Evolutionary conservation across 2,329 filamentous ascomycete species (phyloP).

Genomic region (Pseudogymnoascus sp.): DNA sequence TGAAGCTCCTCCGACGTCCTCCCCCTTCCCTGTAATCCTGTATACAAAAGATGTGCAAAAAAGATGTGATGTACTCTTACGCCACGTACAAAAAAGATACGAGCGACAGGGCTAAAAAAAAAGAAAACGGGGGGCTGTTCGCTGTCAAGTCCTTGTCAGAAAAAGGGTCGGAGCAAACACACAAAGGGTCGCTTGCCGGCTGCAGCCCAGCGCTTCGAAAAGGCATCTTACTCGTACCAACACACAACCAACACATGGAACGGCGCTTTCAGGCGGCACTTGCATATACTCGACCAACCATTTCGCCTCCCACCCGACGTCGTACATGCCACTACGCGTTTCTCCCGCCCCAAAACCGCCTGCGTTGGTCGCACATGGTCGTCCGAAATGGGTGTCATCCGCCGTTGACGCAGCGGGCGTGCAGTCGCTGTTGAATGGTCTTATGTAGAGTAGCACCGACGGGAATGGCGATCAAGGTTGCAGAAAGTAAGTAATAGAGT

Average conservation of each 20-base stretch:
- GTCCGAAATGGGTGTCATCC: neutral
- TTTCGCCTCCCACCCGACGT: neutral
- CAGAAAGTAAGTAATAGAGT: neutral
- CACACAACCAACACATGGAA: neutral
- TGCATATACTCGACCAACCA: neutral
- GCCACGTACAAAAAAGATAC: too few relatives aligned
- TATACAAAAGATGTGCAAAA: neutral
- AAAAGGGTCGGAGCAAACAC: too few relatives aligned
- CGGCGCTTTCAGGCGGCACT: neutral
- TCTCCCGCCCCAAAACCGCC: neutral
- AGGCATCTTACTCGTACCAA: neutral
- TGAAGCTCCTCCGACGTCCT: neutral
- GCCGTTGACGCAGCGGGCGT: neutral
- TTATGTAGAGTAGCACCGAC: neutral
- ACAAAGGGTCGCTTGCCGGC: neutral
- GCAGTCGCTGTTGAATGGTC: neutral
- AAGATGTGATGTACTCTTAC: too few relatives aligned
- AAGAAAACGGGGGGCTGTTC: neutral
- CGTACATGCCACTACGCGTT: neutral
- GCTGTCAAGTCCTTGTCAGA: neutral
- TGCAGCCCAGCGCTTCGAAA: neutral
- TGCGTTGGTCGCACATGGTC: neutral
- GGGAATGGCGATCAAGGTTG: neutral
- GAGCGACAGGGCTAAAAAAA: too few relatives aligned
- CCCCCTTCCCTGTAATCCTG: neutral